Evolutionary conservation across 2,329 filamentous ascomycete species (phyloP).

Genomic region (Diplodia seriata): DNA sequence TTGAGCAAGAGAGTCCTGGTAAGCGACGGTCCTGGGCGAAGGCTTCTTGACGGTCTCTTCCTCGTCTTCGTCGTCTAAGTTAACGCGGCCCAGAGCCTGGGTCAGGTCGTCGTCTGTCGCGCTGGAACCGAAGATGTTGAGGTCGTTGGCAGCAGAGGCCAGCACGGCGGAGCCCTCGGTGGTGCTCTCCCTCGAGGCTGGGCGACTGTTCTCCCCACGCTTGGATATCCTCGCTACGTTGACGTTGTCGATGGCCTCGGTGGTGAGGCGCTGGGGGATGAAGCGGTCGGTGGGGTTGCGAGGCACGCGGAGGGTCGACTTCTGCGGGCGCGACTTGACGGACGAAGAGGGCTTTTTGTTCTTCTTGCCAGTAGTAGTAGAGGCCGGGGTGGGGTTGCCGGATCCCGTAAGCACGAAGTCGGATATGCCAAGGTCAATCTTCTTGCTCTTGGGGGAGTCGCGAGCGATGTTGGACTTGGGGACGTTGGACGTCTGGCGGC

Average conservation of each 20-base stretch:
- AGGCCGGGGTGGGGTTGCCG: conserved; percentile 58
- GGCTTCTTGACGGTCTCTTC: conserved; percentile 73
- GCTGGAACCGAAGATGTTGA: conserved; percentile 66
- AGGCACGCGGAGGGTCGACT: conserved; percentile 41
- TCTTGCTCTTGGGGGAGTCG: conserved; percentile 76
- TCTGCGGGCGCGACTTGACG: conserved; percentile 43
- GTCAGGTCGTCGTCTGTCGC: conserved; percentile 67
- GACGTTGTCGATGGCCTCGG: conserved; percentile 82
- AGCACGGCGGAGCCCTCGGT: conserved; percentile 77
- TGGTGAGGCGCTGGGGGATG: conserved; percentile 91
- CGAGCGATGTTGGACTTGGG: conserved; percentile 96
- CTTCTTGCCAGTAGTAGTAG: conserved; percentile 57
- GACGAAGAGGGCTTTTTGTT: conserved; percentile 46
- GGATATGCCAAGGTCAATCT: conserved; percentile 88
- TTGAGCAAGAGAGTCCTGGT: conserved; percentile 87
- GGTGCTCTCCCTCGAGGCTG: conserved; percentile 73
- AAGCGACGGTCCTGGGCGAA: conserved; percentile 86
- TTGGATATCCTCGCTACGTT: conserved; percentile 62
- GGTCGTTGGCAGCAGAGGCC: conserved; percentile 73
- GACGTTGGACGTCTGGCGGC: conserved; percentile 60
- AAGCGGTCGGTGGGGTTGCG: conserved; percentile 86
- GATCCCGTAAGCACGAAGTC: conserved; percentile 92
- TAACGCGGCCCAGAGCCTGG: conserved; percentile 51
- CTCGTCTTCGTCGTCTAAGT: conserved; percentile 68
- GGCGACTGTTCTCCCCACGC: conserved; percentile 60